These are phyloP conservation scores for Musa schizocarpa DNA, from an alignment of 176 grass and related monocot species.

Conservation along the genomic window DNA sequence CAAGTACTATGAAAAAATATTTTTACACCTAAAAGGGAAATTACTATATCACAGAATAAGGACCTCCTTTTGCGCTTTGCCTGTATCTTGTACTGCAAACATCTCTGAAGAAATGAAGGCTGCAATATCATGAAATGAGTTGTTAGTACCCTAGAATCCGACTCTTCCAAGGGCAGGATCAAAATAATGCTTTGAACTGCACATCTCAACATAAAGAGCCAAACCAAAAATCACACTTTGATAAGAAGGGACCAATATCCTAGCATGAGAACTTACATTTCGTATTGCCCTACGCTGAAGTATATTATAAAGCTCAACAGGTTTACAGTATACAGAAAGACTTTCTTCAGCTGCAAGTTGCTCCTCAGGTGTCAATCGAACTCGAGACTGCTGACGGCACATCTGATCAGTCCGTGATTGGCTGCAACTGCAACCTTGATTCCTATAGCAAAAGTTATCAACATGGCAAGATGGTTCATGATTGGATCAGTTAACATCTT, in stretches of 20 bases:
- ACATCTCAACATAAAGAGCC: background rate
- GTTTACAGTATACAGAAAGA: constrained; percentile 48
- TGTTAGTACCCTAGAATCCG: constrained; percentile 20
- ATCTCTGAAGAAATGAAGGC: constrained; percentile 79
- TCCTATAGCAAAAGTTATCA: constrained; percentile 21
- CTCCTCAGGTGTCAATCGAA: constrained; percentile 53
- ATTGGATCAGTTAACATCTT: constrained; percentile 5
- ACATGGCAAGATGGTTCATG: background rate
- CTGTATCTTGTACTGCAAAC: constrained; percentile 62
- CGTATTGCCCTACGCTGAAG: constrained; percentile 40
- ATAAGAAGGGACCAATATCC: background rate
- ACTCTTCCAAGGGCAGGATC: background rate
- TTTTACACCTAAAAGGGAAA: constrained; percentile 14
- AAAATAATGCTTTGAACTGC: background rate
- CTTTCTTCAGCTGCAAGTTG: constrained; percentile 58
- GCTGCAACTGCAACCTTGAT: constrained; percentile 34
- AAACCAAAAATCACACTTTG: background rate
- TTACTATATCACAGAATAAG: constrained; percentile 16
- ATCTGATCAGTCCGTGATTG: constrained; percentile 47
- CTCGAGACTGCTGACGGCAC: constrained; percentile 43
- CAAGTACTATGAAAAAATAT: background rate
- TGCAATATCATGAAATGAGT: constrained; percentile 30
- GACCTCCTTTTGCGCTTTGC: constrained; percentile 75
- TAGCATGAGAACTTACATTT: constrained; percentile 41
- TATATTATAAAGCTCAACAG: constrained; percentile 52